A percentile compares a stretch with the other conserved stretches of the same genome.
These are phyloP conservation scores for Malassezia caprae DNA, from an alignment of 1,284 basidiomycete genomes.

Conservation along the genomic window DNA sequence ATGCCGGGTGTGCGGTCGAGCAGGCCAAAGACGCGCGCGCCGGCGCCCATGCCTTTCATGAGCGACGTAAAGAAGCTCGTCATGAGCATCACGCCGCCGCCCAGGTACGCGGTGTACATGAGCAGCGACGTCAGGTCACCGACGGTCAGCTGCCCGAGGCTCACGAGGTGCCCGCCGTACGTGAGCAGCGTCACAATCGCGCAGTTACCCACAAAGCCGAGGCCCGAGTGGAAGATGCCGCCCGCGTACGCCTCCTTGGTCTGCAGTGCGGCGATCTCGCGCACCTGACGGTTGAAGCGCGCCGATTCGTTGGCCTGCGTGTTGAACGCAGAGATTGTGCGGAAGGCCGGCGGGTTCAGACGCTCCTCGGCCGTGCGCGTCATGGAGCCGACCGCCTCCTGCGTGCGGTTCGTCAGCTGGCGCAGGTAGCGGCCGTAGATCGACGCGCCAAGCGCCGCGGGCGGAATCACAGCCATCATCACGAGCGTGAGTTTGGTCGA, in stretches of 20 bases:
- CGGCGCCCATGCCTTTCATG: constrained; percentile 75
- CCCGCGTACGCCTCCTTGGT: constrained; percentile 80
- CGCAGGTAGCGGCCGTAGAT: constrained; percentile 93
- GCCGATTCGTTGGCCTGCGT: constrained; percentile 60
- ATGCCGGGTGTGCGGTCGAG: constrained; percentile 56
- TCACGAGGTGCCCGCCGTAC: constrained; percentile 86
- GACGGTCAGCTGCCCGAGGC: constrained; percentile 66
- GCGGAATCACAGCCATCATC: constrained; percentile 89
- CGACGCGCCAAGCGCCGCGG: constrained; percentile 86
- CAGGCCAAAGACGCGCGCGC: constrained; percentile 81
- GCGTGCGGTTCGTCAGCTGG: constrained; percentile 77
- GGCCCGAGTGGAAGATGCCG: constrained; percentile 76
- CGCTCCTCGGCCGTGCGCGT: constrained; percentile 78
- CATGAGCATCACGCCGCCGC: constrained; percentile 53
- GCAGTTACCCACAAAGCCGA: constrained; percentile 88
- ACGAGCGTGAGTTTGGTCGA: constrained; percentile 78
- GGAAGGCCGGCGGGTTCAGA: constrained; percentile 64
- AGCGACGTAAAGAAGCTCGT: constrained; percentile 51
- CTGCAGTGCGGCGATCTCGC: constrained; percentile 64
- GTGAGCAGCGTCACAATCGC: constrained; percentile 78
- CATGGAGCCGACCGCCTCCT: constrained; percentile 89
- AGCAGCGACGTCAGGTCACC: constrained; percentile 58
- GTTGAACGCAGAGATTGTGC: constrained; percentile 87
- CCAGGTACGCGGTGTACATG: constrained; percentile 84
- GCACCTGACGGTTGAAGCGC: constrained; percentile 55